Evolutionary conservation across 2,329 filamentous ascomycete genomes (phyloP), one percentile per base, ranked within the genome.

Genomic region (Phyllosticta capitalensis): DNA sequence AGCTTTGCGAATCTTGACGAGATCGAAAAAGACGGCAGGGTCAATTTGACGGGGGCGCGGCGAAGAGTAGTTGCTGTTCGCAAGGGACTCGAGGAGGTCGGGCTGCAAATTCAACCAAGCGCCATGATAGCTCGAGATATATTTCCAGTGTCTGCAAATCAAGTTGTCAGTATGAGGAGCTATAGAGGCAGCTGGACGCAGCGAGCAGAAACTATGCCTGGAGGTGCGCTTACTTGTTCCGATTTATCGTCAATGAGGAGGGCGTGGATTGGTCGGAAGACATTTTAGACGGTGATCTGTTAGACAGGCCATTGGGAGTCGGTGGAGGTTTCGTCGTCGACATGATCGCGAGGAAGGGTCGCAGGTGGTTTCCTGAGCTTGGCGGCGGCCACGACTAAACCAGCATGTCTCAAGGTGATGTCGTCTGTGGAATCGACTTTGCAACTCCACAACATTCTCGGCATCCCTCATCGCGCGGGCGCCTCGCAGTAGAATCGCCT

Each of bases 51-150:
- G 86, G 9, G 90, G 90, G 26, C 85, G 83, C 17, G 87, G 86
- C 64, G 87, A 85, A 64, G 87, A 85, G 76, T 87, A 92, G 75
- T 92, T 94, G 71, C 84, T 85, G 74, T 90, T 84, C 58, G 89
- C 89, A 55, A 94, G 81, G 55, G 82, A 84, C 71, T 92, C 87
- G 73, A 95, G 84, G 60, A 91, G 83, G 72, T 92, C 89, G 63
- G 85, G 82, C 20, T 89, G 87, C 60, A 92, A 78, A 72, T 90
- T 86, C 14, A 92, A 82, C 90, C 90, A 94, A 65, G 88, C 85
- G 22, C 89, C 90, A 69, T 92, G 86, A 68, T 89, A 94, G 26
- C 86, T 88, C 21, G 88, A 91, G 61, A 94, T 91, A 71, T 90
- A 90, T 64, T 85, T 83, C 89, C 89, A 92, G 75, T 92, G 88